Base-by-base conservation (phyloP, 1,139 yeast genomes). In the Pichia inconspicua region DNA sequence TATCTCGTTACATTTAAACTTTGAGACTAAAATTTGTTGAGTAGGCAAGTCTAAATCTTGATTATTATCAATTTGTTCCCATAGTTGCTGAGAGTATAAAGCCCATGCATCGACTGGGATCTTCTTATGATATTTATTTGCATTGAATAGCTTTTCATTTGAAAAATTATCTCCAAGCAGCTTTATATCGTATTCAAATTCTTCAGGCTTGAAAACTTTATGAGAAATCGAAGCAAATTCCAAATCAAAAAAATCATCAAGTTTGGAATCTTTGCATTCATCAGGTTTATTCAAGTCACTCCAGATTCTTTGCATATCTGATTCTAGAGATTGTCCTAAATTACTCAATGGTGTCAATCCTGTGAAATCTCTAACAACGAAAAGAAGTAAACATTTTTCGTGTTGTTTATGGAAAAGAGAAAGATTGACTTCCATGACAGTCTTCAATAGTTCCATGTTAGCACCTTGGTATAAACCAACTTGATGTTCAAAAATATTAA, bases 71-170 rank as follows among this genome's bases (percentile, higher is more conserved):
- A 92, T 92, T 65, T 89, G 96, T 46, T 85, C 83, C 98, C 98
- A 92, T 55, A 96, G 83, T 61, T 82, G 86, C 48, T 82, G 84
- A 1, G 97, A 90, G 61, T 92, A 92, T 67, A 89, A 69, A 5
- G 94, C 78, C 97, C 98, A 92, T 14, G 97, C 98, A 66, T 92
- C 98, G 45, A 92, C 74, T 7, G 98, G 98, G 45, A 92, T 80
- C 47, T 77, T 74, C 56, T 94, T 90, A 61, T 88, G 96, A 63
- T 89, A 90, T 47, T 78, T 74, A 2, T 77, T 75, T 54, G 78
- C 77, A 70, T 88, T 86, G 31, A 82, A 68, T 50, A 72, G 74
- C n/a, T 66, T 70, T 4, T 60, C 53, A 7, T 63, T 55, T 14
- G 63, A 52, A 50, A 85, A 75, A 41, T 78, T 66, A 57, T 80